Evolutionary conservation across 2,329 filamentous ascomycete genomes (phyloP).

Genomic region (Hypoxylon rubiginosum): DNA sequence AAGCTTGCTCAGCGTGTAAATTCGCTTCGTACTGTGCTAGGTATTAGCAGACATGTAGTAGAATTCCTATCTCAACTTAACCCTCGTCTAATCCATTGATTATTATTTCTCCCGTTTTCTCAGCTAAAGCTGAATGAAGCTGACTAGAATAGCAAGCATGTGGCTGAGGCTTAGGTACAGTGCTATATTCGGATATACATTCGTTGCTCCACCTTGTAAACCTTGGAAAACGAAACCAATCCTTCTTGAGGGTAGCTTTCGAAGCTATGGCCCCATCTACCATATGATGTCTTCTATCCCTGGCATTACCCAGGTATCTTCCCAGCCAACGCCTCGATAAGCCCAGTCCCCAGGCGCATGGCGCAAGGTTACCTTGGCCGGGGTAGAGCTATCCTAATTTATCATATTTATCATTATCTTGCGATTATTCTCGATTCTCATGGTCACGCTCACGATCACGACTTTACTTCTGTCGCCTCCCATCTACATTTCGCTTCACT

Average conservation of each 20-base stretch:
- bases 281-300: slow-evolving; percentile 31
- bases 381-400: slow-evolving; percentile 29
- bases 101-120: background rate
- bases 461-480: slow-evolving; percentile 6
- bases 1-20: background rate
- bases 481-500: slow-evolving; percentile 17
- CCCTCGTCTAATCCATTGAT: background rate
- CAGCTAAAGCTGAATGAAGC: background rate
- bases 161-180: slow-evolving; percentile 3
- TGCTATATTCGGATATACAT: slow-evolving; percentile 9
- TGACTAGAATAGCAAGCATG: background rate
- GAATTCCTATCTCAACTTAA: too few relatives aligned
- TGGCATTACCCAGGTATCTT: slow-evolving; percentile 23
- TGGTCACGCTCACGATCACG: background rate
- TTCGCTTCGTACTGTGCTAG: too few relatives aligned
- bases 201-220: slow-evolving; percentile 20
- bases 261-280: slow-evolving; percentile 25
- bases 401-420: slow-evolving; percentile 30
- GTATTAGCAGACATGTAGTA: too few relatives aligned
- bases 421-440: background rate
- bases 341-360: slow-evolving; percentile 18
- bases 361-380: background rate
- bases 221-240: slow-evolving; percentile 16
- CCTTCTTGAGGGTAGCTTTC: slow-evolving; percentile 21
- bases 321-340: slow-evolving; percentile 39